A percentile compares a stretch with the other conserved stretches of the same genome.
Conservation (phyloP, 495 filamentous ascomycete species). For the Penicillium pancosmium region DNA sequence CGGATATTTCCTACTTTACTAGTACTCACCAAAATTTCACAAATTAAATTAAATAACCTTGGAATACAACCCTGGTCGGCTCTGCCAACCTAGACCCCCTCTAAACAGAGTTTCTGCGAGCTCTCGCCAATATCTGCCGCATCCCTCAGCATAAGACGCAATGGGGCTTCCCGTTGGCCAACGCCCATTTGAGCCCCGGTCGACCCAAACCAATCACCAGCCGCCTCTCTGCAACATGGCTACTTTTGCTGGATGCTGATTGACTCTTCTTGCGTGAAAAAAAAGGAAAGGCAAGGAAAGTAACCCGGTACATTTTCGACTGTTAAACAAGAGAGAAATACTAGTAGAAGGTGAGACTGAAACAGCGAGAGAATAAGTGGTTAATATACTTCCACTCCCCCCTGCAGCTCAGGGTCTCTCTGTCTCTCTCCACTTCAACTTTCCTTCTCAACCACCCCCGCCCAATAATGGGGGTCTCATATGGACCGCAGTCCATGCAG, state of each 20-base stretch:
- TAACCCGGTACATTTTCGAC: background rate
- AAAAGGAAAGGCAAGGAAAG: background rate
- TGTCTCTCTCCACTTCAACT: background rate
- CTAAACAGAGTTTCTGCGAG: background rate
- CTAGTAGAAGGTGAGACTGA: background rate
- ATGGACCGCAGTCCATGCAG: constrained; percentile 6
- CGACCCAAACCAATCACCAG: constrained; percentile 19
- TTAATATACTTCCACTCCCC: too few relatives aligned
- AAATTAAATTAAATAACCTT: too few relatives aligned
- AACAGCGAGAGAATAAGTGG: too few relatives aligned
- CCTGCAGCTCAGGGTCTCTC: background rate
- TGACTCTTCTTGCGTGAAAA: background rate
- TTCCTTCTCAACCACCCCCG: background rate
- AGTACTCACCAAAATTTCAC: too few relatives aligned
- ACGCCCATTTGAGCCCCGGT: constrained; percentile 1
- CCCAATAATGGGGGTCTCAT: constrained; percentile 13
- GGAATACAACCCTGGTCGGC: too few relatives aligned
- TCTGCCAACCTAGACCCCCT: background rate
- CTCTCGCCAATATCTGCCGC: background rate
- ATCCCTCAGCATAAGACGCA: constrained; percentile 6
- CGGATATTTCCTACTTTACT: constrained; percentile 15
- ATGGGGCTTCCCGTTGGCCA: constrained; percentile 11
- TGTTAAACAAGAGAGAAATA: background rate
- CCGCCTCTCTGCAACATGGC: constrained; percentile 22
- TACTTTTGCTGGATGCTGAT: constrained; percentile 6